Conservation (phyloP, 331 rosid genomes). For the Dryas integrifolia region DNA sequence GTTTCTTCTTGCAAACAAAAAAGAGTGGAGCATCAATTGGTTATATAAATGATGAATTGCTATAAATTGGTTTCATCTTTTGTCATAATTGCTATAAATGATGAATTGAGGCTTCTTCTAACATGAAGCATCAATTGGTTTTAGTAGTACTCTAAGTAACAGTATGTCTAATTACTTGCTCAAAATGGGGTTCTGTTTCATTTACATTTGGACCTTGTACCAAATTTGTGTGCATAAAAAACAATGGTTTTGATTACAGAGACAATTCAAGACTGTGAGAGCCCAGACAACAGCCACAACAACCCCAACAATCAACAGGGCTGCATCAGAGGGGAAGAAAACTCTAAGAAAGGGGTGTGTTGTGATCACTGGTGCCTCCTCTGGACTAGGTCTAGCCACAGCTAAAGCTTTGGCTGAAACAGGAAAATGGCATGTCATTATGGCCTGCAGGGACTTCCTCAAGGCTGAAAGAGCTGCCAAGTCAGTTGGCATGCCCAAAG, state of each 20-base stretch:
- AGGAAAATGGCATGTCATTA: constrained; percentile 91
- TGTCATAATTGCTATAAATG: too few species aligned
- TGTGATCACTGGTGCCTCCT: constrained; percentile 86
- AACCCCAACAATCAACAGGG: constrained; percentile 54
- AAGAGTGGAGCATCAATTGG: not conserved
- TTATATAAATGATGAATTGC: too few species aligned
- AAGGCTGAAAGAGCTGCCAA: constrained; percentile 96
- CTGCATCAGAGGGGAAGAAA: constrained; percentile 75
- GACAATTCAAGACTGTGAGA: constrained; percentile 52
- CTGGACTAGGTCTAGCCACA: constrained; percentile 92
- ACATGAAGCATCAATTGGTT: too few species aligned
- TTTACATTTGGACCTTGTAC: not conserved
- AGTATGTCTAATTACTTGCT: not conserved
- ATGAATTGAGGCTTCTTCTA: too few species aligned
- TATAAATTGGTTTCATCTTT: not conserved
- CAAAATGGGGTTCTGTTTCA: not conserved
- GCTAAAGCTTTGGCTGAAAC: constrained; percentile 97
- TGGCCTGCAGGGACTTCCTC: constrained; percentile 99
- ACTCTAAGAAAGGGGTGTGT: constrained; percentile 87
- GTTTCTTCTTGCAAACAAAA: not conserved
- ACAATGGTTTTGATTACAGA: constrained; percentile 33
- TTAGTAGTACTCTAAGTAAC: too few species aligned
- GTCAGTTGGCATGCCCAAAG: constrained; percentile 77
- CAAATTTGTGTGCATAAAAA: not conserved
- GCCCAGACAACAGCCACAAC: constrained; percentile 62